phyloP scores from a whole-genome alignment of 129 eudicot genomes.

The Heracleum sosnowskyi region DNA sequence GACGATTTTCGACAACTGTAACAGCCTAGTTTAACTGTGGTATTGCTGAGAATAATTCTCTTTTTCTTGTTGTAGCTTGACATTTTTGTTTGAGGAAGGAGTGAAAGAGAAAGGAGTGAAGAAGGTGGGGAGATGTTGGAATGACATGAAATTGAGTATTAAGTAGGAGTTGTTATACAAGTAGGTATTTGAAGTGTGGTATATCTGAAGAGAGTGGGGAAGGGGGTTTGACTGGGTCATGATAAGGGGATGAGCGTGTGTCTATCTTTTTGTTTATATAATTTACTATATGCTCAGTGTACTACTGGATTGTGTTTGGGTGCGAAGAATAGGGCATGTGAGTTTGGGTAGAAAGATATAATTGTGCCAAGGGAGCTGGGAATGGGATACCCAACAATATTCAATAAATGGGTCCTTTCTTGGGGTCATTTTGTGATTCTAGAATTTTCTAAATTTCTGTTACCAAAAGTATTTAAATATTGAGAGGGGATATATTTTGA shows the following conservation, averaged over 20 bases:
- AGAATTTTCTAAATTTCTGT: neutral
- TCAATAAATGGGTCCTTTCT: neutral
- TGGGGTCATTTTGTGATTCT: neutral
- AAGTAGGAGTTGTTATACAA: neutral
- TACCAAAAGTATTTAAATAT: neutral
- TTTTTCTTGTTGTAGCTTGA: conserved; percentile 40
- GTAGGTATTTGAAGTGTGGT: neutral
- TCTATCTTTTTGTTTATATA: no score
- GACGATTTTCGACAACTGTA: conserved; percentile 37
- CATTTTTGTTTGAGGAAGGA: conserved; percentile 23
- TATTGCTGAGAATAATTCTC: conserved; percentile 38
- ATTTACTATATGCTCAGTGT: no score
- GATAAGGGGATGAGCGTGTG: neutral
- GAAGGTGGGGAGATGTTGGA: neutral
- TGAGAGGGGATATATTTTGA: neutral
- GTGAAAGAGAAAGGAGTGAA: neutral
- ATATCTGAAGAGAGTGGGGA: neutral
- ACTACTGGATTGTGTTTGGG: neutral
- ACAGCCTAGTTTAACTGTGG: conserved; percentile 63
- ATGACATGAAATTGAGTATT: neutral
- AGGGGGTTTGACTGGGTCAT: neutral
- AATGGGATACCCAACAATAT: neutral
- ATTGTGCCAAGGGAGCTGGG: neutral
- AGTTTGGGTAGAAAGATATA: neutral
- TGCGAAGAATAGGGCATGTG: neutral